Percentiles rank a stretch among this genome's conserved stretches.
Conservation (phyloP, 1,139 yeast genomes). For the Magnusiomyces ingens region DNA sequence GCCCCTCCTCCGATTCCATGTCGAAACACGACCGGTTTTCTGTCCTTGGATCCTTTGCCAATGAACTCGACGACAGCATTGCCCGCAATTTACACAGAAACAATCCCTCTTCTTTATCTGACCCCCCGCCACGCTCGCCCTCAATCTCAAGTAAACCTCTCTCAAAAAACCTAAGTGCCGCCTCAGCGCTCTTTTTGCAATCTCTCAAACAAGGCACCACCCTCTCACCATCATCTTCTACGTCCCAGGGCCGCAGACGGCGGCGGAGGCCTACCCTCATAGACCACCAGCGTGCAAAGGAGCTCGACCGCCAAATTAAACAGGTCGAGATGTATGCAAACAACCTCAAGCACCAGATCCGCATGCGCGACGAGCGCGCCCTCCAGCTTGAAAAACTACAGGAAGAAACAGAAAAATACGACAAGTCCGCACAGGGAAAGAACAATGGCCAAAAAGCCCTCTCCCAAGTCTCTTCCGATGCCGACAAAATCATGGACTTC, state of each 20-base stretch:
- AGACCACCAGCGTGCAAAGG: conserved; percentile 10
- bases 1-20: too few relatives aligned
- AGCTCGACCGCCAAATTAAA: conserved; percentile 20
- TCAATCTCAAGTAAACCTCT: not conserved
- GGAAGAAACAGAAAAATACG: conserved; percentile 9
- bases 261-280: conserved; percentile 6
- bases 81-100: too few relatives aligned
- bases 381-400: conserved; percentile 10
- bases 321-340: conserved; percentile 24
- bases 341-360: conserved; percentile 21
- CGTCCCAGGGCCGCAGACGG: conserved; percentile 2
- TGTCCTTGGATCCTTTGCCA: too few relatives aligned
- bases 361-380: conserved; percentile 19
- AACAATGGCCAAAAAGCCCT: not conserved
- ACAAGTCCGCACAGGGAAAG: not conserved
- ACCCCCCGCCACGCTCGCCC: not conserved
- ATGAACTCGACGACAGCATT: not conserved
- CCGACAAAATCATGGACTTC: conserved; percentile 20
- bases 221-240: not conserved
- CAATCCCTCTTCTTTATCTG: not conserved
- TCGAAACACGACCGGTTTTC: too few relatives aligned
- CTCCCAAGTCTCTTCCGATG: not conserved
- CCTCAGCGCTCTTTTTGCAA: not conserved
- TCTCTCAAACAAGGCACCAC: not conserved
- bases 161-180: not conserved